These are phyloP conservation scores for Rhodamnia argentea DNA, from an alignment of 345 rosid species.

Conservation along the genomic window DNA sequence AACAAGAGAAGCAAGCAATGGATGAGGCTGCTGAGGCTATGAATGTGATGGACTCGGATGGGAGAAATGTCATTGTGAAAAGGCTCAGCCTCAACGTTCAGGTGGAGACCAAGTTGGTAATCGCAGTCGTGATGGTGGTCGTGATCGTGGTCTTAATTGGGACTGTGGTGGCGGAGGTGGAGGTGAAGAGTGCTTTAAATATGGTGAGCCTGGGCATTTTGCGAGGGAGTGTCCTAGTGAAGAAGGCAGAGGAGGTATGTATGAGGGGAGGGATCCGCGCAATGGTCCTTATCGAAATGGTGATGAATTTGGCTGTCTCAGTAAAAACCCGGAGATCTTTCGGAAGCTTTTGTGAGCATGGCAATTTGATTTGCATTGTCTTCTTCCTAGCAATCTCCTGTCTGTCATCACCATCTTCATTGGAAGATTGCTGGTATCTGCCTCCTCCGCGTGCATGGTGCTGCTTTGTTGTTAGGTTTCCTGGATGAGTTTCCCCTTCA, in stretches of 20 bases:
- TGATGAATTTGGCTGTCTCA: no score
- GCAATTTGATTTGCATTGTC: not conserved
- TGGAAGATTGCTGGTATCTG: not conserved
- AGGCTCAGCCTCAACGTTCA: constrained; percentile 75
- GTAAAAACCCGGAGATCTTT: no score
- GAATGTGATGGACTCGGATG: constrained; percentile 89
- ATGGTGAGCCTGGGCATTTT: constrained; percentile 92
- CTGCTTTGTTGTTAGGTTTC: not conserved
- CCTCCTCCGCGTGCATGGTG: not conserved
- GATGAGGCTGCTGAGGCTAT: constrained; percentile 74
- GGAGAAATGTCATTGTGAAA: constrained; percentile 76
- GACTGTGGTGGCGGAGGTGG: constrained; percentile 35
- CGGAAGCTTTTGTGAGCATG: not conserved
- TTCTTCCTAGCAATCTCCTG: not conserved
- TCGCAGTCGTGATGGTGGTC: constrained; percentile 39
- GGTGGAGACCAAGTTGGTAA: constrained; percentile 63
- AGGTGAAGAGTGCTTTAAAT: constrained; percentile 80
- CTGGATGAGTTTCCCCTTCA: not conserved
- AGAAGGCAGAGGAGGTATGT: constrained; percentile 18
- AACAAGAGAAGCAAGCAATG: constrained; percentile 55
- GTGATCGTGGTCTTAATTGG: constrained; percentile 30
- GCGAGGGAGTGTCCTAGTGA: constrained; percentile 93
- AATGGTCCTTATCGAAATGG: no score
- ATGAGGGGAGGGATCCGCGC: not conserved
- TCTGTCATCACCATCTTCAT: not conserved